Evolutionary conservation across 2,329 filamentous ascomycete species (phyloP), one percentile per base, ranked within the genome.

Genomic region (Pseudogymnoascus sp.): DNA sequence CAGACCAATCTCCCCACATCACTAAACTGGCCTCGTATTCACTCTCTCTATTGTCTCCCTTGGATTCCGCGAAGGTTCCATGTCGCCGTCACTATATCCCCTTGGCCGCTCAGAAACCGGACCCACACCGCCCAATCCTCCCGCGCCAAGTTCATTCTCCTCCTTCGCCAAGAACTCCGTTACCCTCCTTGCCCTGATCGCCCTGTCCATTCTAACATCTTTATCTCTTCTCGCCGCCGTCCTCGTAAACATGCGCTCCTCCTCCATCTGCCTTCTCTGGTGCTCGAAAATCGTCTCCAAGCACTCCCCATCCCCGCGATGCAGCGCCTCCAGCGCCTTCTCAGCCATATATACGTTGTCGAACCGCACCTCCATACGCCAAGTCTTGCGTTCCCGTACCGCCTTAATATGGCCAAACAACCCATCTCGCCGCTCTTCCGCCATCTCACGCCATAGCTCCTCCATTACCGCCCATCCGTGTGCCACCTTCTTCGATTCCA

Each of bases 271-370:
- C 40, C 64, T 62, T 55, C 63, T 64, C 61, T 69, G 67, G 45
- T 62, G 37, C 37, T 60, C 62, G 58, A 68, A 67, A 1, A 73
- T 69, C 2, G 58, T 65, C 5, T 76, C 73, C 2, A 80, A 65
- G 18, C 67, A 69, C 66, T 80, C 77, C 1, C 80, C 80, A n/a
- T 69, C 71, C 33, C 71, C 74, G 62, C 82, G 33, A 8, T 59
- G 33, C 13, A 59, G 69, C 25, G 78, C 79, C 18, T 75, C 74
- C 13, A 84, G 71, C 0, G 77, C 76, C 61, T 69, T 72, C 65
- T 78, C 74, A 0, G 81, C 80, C 21, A 74, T 73, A 5, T 78
- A 75, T 3, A 80, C 76, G 62, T 76, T 81, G 67, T 82, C 78
- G 62, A 84, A 82, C 2, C 66, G 67, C 2, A 71, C 69, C 21